Base-by-base conservation (phyloP, 2,329 filamentous ascomycete genomes). In the Colletotrichum sp. region DNA sequence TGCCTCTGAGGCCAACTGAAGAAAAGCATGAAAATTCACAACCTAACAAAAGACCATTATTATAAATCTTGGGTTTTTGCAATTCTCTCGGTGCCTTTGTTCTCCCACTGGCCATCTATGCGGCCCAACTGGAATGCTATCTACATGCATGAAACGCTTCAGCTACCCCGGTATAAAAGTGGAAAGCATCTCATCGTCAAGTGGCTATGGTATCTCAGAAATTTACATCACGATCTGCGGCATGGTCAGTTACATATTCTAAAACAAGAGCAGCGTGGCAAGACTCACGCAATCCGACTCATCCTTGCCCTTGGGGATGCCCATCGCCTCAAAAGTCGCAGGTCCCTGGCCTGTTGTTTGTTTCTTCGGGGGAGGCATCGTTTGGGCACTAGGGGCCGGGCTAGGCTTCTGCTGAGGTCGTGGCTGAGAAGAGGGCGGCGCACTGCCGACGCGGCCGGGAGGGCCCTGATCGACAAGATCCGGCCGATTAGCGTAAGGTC, bases 291-390 rank as follows among this genome's bases (percentile, higher is more conserved):
- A 99, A 84, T 98, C 96, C 77, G 91, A 90, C n/a, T 98, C 94
- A 75, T 93, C 90, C 83, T 97, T 96, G 62, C 89, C 92, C 79
- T 92, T 90, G 8, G 95, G 95, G 78, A 99, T 96, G 51, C 97
- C 97, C 97, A 99, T 99, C 81, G 97, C 96, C 81, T 98, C 96
- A 82, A 99, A 99, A 0, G 97, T 98, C 79, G 97, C 95, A 1
- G 97, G 96, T 13, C 96, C 97, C 81, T 95, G 94, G 64, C 89
- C 89, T 36, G 90, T 86, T 59, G 85, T 82, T 75, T 83, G 84
- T 24, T 85, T 81, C 18, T 86, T 84, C 5, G 86, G 76, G 24
- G 84, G 79, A 8, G 85, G 83, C 69, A 77, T 27, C 24, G 82
- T 78, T 55, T 81, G 78, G 73, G 78, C 78, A 69, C 76, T 81